Conservation (phyloP, 495 filamentous ascomycete genomes). For the Lichina pygmaea region DNA sequence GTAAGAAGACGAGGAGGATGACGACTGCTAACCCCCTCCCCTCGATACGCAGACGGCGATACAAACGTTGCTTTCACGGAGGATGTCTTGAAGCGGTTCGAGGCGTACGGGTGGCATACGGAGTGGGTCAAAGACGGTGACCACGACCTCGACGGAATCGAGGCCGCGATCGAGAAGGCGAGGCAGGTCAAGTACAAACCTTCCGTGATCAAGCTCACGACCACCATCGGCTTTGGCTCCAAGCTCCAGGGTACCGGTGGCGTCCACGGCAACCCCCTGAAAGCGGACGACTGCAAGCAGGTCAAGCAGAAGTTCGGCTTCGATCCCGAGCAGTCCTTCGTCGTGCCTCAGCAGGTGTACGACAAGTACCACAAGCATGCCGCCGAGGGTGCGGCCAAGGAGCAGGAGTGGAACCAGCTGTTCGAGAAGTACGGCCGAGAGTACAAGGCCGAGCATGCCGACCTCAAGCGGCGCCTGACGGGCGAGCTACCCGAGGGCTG, state of each 20-base stretch:
- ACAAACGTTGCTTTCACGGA: slow-evolving; percentile 93
- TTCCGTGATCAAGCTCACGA: slow-evolving; percentile 86
- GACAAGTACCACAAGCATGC: slow-evolving; percentile 65
- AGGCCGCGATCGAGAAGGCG: slow-evolving; percentile 61
- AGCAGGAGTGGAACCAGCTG: slow-evolving; percentile 88
- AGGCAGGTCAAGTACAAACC: slow-evolving; percentile 87
- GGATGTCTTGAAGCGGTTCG: slow-evolving; percentile 85
- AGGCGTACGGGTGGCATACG: slow-evolving; percentile 93
- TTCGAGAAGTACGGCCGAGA: slow-evolving; percentile 60
- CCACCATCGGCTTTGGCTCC: slow-evolving; percentile 94
- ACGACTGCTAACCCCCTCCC: neutral
- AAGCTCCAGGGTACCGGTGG: slow-evolving; percentile 76
- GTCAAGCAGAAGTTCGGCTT: slow-evolving; percentile 91
- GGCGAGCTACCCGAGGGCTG: slow-evolving; percentile 85
- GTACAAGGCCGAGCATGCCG: slow-evolving; percentile 48
- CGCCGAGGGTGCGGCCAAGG: slow-evolving; percentile 60
- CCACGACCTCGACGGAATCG: slow-evolving; percentile 65
- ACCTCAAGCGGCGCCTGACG: slow-evolving; percentile 56
- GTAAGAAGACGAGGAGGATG: neutral
- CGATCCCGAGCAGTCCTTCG: slow-evolving; percentile 80
- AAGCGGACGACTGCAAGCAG: slow-evolving; percentile 71
- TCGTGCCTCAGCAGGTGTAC: slow-evolving; percentile 83
- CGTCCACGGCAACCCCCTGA: slow-evolving; percentile 88
- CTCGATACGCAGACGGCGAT: slow-evolving; percentile 40
- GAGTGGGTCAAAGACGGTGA: slow-evolving; percentile 74